Evolutionary conservation across 2,329 filamentous ascomycete genomes (phyloP), one percentile per base, ranked within the genome.

Genomic region (Ustulina deusta): DNA sequence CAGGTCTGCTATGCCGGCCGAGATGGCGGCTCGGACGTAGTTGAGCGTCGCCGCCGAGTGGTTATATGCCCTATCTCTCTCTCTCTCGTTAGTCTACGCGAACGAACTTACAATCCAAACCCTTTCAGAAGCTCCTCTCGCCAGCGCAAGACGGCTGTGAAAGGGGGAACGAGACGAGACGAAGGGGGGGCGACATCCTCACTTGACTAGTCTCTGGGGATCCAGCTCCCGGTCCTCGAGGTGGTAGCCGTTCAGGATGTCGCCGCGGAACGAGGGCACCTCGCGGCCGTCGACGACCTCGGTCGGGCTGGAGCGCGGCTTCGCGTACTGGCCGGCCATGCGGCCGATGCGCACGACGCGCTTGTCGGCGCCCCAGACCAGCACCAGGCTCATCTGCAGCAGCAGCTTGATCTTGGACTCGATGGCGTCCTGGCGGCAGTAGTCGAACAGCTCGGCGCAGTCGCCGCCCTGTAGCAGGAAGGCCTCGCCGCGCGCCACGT

Each of bases 321-420:
- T 99, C 34, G 96, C 96, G 77, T 97, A 99, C 84, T 99, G 96
- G 3, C 96, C 96, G 13, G 96, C 96, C 90, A 98, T 97, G 68
- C 96, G 90, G 17, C 93, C 96, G 76, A 99, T 97, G 73, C 96
- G 90, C 55, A 99, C 93, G 3, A 99, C 94, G 6, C 93, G 92
- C 81, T 89, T 90, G 81, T 87, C 85, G 66, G 86, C 86, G 73
- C 93, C 96, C 91, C 94, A 97, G 79, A 98, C 94, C 68, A 99
- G 85, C 0, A 99, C 93, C 74, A 99, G 83, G 72, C 93, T 97
- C 95, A 99, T 98, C 82, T 99, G 96, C 67, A 99, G 84, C 34
- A 99, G 87, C 29, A 99, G 88, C 83, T 98, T 98, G 80, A 98
- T 93, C 85, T 98, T 99, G 70, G 93, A 91, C 81, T 98, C 94